Percentiles rank a stretch among this genome's conserved stretches.
phyloP scores from a whole-genome alignment of 148 eudicot genomes.

The Spergularia bocconei region DNA sequence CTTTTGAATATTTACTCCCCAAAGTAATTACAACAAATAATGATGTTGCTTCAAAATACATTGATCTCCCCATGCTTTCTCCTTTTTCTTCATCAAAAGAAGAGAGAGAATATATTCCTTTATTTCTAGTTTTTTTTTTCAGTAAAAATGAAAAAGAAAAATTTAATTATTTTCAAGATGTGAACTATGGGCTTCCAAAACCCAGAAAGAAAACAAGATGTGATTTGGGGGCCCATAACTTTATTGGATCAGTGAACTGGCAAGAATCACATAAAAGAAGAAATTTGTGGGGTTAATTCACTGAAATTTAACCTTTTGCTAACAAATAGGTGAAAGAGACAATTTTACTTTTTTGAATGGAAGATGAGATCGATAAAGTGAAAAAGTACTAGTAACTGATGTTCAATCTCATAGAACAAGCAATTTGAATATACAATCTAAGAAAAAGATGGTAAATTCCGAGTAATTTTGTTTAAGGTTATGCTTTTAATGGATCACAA shows the following conservation, averaged over 20 bases:
- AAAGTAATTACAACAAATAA: conserved; percentile 22
- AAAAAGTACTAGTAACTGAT: not conserved
- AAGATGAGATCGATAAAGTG: not conserved
- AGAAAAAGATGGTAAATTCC: too few species aligned
- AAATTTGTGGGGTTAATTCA: not conserved
- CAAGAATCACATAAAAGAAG: conserved; percentile 11
- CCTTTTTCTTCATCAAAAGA: conserved; percentile 30
- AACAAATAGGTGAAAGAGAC: conserved; percentile 28
- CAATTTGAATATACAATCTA: not conserved
- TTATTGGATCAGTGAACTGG: conserved; percentile 25
- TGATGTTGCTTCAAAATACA: conserved; percentile 11
- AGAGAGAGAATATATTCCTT: conserved; percentile 22
- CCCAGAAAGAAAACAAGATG: conserved; percentile 17
- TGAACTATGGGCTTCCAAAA: conserved; percentile 15
- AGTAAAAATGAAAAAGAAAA: not conserved
- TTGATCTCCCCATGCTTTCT: conserved; percentile 20
- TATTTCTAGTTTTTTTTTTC: not conserved
- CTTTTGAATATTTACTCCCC: conserved; percentile 14
- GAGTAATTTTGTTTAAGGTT: too few species aligned
- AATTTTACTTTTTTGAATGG: conserved; percentile 29
- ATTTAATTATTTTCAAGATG: not conserved
- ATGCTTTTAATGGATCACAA: too few species aligned
- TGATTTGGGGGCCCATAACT: conserved; percentile 16
- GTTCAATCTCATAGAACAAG: not conserved
- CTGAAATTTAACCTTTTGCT: not conserved